phyloP scores from a whole-genome alignment of 257 asterid genomes.

The Leonotis leonurus region DNA sequence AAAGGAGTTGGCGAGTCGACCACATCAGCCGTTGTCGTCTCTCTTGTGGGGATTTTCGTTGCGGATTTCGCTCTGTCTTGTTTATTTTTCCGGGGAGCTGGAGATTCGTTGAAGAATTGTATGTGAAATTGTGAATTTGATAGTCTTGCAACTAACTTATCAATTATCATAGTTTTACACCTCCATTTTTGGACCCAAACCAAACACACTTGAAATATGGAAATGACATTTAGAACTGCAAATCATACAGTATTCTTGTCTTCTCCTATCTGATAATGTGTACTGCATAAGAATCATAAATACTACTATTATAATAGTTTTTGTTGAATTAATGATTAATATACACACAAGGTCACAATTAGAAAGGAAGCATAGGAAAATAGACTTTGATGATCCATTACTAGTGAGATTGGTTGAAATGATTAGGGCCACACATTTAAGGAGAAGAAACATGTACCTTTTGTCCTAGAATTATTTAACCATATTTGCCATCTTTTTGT shows the following conservation, averaged over 20 bases:
- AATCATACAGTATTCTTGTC: background rate
- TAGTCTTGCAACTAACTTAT: background rate
- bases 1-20: constrained; percentile 98
- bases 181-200: background rate
- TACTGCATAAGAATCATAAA: no score
- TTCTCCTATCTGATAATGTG: no score
- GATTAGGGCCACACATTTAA: no score
- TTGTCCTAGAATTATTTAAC: constrained; percentile 4
- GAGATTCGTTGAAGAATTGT: constrained; percentile 70
- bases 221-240: background rate
- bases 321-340: background rate
- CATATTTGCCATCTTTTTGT: constrained; percentile 2
- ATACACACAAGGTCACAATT: background rate
- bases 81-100: constrained; percentile 92
- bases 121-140: constrained; percentile 78
- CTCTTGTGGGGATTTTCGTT: constrained; percentile 81
- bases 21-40: constrained; percentile 86
- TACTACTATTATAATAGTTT: background rate
- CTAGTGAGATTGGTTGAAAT: background rate
- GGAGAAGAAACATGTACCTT: constrained; percentile 16
- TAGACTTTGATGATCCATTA: background rate
- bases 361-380: constrained; percentile 10
- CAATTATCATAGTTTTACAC: no score
- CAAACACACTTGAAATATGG: background rate
- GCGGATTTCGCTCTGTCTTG: constrained; percentile 90